Evolutionary conservation across 192 early-diverging fungal species (phyloP).

Genomic region (Entomortierella chlamydospora): DNA sequence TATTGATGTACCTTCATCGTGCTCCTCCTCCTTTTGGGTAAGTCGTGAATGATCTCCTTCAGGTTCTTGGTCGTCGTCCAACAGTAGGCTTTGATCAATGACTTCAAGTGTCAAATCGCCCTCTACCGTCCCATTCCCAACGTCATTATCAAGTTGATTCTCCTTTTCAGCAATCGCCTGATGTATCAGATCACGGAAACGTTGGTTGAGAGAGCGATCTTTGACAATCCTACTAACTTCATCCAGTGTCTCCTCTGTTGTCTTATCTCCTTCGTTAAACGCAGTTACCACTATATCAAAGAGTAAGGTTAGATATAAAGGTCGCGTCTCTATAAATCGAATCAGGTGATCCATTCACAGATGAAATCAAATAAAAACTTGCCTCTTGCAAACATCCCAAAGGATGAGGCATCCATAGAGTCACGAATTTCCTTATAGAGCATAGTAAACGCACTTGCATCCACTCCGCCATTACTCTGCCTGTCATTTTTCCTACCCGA

Average conservation of each 20-base stretch:
- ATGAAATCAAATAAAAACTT: background rate
- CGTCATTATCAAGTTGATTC: conserved; percentile 23
- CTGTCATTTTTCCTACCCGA: background rate
- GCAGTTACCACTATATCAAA: conserved; percentile 30
- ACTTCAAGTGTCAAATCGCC: conserved; percentile 42
- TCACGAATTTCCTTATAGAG: conserved; percentile 55
- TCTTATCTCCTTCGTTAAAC: conserved; percentile 52
- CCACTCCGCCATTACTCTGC: conserved; percentile 23
- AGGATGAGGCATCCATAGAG: conserved; percentile 44
- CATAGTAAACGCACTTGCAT: conserved; percentile 46
- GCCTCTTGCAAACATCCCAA: conserved; percentile 51
- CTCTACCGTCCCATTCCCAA: conserved; percentile 27
- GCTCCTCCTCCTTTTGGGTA: background rate
- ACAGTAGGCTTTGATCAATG: conserved; percentile 32
- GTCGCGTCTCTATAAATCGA: background rate
- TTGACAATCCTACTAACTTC: conserved; percentile 49
- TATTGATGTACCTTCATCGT: background rate
- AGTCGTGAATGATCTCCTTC: background rate
- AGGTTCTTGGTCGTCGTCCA: conserved; percentile 10
- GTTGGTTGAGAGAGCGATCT: conserved; percentile 30
- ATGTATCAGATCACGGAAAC: conserved; percentile 45
- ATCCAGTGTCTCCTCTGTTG: conserved; percentile 42
- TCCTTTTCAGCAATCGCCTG: conserved; percentile 51
- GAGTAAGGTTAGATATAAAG: background rate
- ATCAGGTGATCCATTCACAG: background rate